Conservation (phyloP, 1,139 yeast genomes). For the Kodamaea fungicola region DNA sequence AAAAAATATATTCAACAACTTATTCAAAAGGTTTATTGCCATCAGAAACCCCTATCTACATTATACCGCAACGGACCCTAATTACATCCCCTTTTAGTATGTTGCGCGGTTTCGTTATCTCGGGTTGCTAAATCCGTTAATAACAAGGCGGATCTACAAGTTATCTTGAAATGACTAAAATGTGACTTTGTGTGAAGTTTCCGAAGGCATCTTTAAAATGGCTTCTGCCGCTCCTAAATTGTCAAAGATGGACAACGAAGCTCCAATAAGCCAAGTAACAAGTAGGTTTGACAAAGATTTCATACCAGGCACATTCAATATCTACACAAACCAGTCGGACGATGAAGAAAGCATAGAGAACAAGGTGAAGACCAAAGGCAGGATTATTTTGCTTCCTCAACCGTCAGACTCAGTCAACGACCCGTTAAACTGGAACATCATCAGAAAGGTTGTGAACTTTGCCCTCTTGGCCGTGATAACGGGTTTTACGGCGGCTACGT, state of each 20-base stretch:
- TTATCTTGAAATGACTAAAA: no score
- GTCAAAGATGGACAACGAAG: slow-evolving; percentile 3
- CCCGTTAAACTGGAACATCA: slow-evolving; percentile 48
- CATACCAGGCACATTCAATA: slow-evolving; percentile 25
- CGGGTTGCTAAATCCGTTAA: no score
- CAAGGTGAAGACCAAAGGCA: slow-evolving; percentile 12
- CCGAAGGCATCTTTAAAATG: no score
- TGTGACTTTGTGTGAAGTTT: no score
- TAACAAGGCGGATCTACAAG: no score
- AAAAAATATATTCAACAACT: no score
- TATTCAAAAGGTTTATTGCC: no score
- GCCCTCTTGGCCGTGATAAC: slow-evolving; percentile 23
- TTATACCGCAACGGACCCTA: no score
- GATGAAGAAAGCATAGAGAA: slow-evolving; percentile 4
- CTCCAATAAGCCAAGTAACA: slow-evolving; percentile 7
- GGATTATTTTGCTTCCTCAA: slow-evolving; percentile 50
- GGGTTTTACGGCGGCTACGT: slow-evolving; percentile 34
- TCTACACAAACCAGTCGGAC: slow-evolving; percentile 14
- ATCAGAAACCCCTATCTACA: no score
- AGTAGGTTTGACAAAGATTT: slow-evolving; percentile 16
- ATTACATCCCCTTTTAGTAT: no score
- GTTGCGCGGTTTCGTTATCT: no score
- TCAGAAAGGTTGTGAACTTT: slow-evolving; percentile 22
- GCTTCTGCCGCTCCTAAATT: no score
- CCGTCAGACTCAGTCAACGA: slow-evolving; percentile 58